These are phyloP conservation scores for Pseudopithomyces maydicus DNA, from an alignment of 2,329 filamentous ascomycete species.

Conservation along the genomic window DNA sequence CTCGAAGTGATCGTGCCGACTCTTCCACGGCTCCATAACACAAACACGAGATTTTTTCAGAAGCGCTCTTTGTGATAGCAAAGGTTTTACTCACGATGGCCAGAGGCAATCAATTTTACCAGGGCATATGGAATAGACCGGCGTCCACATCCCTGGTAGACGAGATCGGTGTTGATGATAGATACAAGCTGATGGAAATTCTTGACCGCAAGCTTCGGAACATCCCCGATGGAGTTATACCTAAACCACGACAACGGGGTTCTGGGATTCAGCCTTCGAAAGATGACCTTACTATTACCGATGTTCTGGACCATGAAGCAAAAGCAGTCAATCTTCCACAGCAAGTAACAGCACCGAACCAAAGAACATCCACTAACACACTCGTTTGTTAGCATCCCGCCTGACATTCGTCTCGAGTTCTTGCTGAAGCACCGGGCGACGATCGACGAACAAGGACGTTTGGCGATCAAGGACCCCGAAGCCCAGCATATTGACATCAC, in stretches of 20 bases:
- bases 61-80: too few species aligned
- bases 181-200: background rate
- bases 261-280: slow-evolving; percentile 8
- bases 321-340: slow-evolving; percentile 11
- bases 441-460: slow-evolving; percentile 7
- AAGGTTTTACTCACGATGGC: background rate
- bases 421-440: slow-evolving; percentile 21
- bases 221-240: background rate
- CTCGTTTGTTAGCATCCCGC: slow-evolving; percentile 15
- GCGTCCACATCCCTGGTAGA: background rate
- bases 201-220: background rate
- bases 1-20: background rate
- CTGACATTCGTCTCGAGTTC: slow-evolving; percentile 26
- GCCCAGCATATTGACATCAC: slow-evolving; percentile 18
- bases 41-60: too few species aligned
- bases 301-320: slow-evolving; percentile 14
- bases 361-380: background rate
- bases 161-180: background rate
- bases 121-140: background rate
- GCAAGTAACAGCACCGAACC: slow-evolving; percentile 1
- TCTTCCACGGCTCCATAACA: too few species aligned
- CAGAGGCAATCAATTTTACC: background rate
- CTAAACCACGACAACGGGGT: background rate
- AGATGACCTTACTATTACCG: slow-evolving; percentile 9
- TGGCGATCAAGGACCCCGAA: slow-evolving; percentile 16